Evolutionary conservation across 805 yeast genomes (phyloP).

Genomic region (Zygoascus tannicola): DNA sequence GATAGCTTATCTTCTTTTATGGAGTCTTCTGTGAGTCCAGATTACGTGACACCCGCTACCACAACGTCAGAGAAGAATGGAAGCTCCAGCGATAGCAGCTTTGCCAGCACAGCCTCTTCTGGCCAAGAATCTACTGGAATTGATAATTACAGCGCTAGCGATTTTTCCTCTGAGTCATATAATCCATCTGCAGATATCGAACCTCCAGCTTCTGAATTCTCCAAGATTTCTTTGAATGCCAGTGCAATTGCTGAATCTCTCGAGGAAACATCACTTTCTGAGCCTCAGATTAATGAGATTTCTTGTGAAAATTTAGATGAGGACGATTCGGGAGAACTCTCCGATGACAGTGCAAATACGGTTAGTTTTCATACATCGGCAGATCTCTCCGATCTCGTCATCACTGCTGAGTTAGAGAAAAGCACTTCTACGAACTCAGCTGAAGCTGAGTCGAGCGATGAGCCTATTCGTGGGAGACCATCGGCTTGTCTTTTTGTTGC

Average conservation of each 20-base stretch:
- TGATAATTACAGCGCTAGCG: too few relatives aligned
- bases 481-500: conserved; percentile 12
- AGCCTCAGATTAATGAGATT: too few relatives aligned
- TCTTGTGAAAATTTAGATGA: too few relatives aligned
- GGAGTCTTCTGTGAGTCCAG: neutral
- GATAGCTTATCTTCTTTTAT: neutral
- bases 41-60: neutral
- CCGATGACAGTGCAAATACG: neutral
- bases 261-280: too few relatives aligned
- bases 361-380: neutral
- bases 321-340: too few relatives aligned
- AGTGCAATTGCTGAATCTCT: neutral
- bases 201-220: too few relatives aligned
- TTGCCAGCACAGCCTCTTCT: too few relatives aligned
- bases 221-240: neutral
- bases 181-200: too few relatives aligned
- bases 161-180: too few relatives aligned
- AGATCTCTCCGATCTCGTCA: neutral
- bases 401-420: neutral
- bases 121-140: too few relatives aligned
- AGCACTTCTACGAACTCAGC: neutral
- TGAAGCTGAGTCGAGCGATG: neutral
- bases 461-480: conserved; percentile 3
- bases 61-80: neutral
- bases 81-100: neutral